Percentiles rank a stretch among this genome's conserved stretches.
phyloP scores from a whole-genome alignment of 306 rosid genomes.

The Oxytropis ochrocephala region DNA sequence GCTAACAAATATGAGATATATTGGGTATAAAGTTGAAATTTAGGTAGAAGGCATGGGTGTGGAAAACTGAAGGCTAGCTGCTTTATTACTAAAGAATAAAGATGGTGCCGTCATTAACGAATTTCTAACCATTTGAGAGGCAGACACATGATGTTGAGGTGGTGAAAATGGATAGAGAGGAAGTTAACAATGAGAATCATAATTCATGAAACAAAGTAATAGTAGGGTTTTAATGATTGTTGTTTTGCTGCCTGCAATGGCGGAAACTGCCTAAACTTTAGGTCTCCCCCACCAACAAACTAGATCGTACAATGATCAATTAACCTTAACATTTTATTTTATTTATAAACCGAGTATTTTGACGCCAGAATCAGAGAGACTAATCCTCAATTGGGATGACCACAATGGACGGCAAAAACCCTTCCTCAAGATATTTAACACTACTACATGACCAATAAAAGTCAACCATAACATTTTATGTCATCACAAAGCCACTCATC shows the following conservation, averaged over 20 bases:
- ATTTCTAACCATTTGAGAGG: not conserved
- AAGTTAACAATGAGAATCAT: slow-evolving; percentile 17
- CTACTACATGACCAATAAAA: no score
- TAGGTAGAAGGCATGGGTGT: no score
- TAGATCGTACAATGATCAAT: not conserved
- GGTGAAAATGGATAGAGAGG: not conserved
- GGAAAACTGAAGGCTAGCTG: not conserved
- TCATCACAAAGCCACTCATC: not conserved
- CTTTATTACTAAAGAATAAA: not conserved
- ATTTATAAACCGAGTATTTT: no score
- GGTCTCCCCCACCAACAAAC: slow-evolving; percentile 26
- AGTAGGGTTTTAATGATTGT: not conserved
- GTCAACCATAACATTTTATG: not conserved
- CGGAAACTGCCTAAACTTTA: slow-evolving; percentile 10
- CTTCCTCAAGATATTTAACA: no score
- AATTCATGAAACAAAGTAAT: not conserved
- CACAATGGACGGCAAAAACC: no score
- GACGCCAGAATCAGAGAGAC: no score
- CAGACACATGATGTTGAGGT: not conserved
- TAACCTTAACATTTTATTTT: no score
- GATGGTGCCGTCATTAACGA: not conserved
- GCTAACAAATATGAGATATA: no score
- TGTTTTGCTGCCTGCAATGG: slow-evolving; percentile 5
- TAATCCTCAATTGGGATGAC: no score
- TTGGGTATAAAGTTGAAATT: no score